Evolutionary conservation across 495 filamentous ascomycete species (phyloP).

Genomic region (Podospora anserina): DNA sequence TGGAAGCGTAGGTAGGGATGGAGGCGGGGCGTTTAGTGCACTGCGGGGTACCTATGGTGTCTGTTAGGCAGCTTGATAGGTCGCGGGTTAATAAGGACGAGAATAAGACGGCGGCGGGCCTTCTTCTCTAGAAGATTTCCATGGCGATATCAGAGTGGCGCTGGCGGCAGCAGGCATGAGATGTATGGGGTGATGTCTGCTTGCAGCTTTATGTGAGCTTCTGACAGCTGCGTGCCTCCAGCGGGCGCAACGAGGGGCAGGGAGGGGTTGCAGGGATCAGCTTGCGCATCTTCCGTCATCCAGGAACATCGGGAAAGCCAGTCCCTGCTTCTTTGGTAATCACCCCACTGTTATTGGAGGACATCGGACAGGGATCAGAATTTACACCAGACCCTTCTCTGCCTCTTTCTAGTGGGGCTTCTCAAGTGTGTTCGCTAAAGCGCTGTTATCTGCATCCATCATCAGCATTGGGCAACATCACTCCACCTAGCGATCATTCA

Average conservation of each 20-base stretch:
- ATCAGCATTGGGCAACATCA: background rate
- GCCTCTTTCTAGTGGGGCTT: background rate
- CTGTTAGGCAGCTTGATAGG: background rate
- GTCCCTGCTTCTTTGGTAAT: conserved; percentile 3
- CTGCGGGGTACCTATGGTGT: conserved; percentile 5
- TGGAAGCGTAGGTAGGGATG: background rate
- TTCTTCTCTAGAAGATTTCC: background rate
- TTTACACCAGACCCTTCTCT: no score
- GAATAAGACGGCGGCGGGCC: background rate
- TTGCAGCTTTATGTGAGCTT: conserved; percentile 4
- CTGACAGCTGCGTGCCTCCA: background rate
- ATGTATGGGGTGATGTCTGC: conserved; percentile 3
- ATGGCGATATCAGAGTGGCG: background rate
- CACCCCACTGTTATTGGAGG: conserved; percentile 15
- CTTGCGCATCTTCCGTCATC: conserved; percentile 5
- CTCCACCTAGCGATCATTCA: background rate
- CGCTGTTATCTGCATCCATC: background rate
- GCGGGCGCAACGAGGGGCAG: background rate
- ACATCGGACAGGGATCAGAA: background rate
- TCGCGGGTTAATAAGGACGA: background rate
- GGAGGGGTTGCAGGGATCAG: background rate
- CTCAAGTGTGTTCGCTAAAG: conserved; percentile 8
- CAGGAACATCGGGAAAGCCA: background rate
- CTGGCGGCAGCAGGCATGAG: background rate
- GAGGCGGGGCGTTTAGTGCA: background rate